phyloP scores from a whole-genome alignment of 306 rosid genomes.

The Glycine tomentella region DNA sequence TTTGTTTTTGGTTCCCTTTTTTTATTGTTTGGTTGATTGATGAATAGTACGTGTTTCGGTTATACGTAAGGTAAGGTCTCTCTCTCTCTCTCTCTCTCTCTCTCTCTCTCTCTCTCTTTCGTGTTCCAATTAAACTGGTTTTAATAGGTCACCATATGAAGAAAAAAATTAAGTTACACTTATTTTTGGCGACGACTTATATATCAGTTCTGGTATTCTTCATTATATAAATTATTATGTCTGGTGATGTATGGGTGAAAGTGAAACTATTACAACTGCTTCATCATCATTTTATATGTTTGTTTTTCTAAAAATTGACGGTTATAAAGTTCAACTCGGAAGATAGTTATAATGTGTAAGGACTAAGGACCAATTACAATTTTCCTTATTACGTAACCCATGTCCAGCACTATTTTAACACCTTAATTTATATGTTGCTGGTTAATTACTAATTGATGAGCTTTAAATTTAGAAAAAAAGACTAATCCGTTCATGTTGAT shows the following conservation, averaged over 20 bases:
- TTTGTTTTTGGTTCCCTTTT: not conserved
- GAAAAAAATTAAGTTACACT: not conserved
- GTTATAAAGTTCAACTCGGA: not conserved
- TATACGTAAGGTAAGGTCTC: not conserved
- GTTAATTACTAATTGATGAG: not conserved
- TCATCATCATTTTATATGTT: not conserved
- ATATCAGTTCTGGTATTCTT: not conserved
- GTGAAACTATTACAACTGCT: slow-evolving; percentile 18
- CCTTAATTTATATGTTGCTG: not conserved
- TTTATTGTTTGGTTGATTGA: not conserved
- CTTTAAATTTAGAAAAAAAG: not conserved
- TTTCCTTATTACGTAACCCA: not conserved
- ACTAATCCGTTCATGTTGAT: not conserved
- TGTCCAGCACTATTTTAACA: not conserved
- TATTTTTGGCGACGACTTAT: not conserved
- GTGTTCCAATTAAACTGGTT: not conserved
- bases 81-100: too few relatives aligned
- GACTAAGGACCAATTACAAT: not conserved
- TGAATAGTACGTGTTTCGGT: slow-evolving; percentile 3
- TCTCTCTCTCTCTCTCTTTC: not conserved
- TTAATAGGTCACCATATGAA: not conserved
- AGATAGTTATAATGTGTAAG: not conserved
- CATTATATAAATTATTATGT: not conserved
- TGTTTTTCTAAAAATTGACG: slow-evolving; percentile 3
- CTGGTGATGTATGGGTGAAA: slow-evolving; percentile 6